These are phyloP conservation scores for Perilla frutescens DNA, from an alignment of 257 asterid species.

Conservation along the genomic window DNA sequence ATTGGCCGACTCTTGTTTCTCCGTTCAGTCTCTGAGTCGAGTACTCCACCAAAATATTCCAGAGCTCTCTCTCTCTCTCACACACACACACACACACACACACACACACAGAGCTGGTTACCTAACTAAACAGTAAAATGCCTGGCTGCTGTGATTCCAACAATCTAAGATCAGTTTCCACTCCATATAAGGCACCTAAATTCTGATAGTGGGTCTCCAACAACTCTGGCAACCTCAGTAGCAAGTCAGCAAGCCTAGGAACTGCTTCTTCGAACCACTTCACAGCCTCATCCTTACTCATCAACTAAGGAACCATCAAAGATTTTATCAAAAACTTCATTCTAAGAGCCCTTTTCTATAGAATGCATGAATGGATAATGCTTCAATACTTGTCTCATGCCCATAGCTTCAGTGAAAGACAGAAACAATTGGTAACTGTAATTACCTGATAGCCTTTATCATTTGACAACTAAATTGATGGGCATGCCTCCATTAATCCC, in stretches of 20 bases:
- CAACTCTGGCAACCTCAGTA: slow-evolving; percentile 66
- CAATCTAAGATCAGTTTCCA: slow-evolving; percentile 62
- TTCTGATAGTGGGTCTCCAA: slow-evolving; percentile 76
- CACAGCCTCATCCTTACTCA: slow-evolving; percentile 56
- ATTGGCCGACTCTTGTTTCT: slow-evolving; percentile 55
- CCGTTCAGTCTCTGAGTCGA: slow-evolving; percentile 57
- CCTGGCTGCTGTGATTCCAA: slow-evolving; percentile 77
- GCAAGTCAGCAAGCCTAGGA: slow-evolving; percentile 70
- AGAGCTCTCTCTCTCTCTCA: slow-evolving; percentile 80
- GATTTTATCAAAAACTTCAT: neutral
- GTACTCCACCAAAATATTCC: slow-evolving; percentile 75
- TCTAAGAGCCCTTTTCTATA: neutral
- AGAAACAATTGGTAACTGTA: neutral
- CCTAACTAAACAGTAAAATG: slow-evolving; percentile 78
- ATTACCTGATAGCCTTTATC: neutral
- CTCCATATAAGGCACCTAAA: slow-evolving; percentile 43
- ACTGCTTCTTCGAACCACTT: slow-evolving; percentile 72
- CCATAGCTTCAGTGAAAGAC: slow-evolving; percentile 2
- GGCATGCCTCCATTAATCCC: neutral
- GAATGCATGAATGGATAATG: neutral
- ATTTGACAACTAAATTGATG: neutral
- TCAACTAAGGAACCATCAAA: slow-evolving; percentile 52
- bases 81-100: slow-evolving; percentile 42
- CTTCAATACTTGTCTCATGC: neutral
- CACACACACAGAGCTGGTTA: slow-evolving; percentile 32